Base-by-base conservation (phyloP, 176 grass and related monocot species). In the Metroxylon sagu region DNA sequence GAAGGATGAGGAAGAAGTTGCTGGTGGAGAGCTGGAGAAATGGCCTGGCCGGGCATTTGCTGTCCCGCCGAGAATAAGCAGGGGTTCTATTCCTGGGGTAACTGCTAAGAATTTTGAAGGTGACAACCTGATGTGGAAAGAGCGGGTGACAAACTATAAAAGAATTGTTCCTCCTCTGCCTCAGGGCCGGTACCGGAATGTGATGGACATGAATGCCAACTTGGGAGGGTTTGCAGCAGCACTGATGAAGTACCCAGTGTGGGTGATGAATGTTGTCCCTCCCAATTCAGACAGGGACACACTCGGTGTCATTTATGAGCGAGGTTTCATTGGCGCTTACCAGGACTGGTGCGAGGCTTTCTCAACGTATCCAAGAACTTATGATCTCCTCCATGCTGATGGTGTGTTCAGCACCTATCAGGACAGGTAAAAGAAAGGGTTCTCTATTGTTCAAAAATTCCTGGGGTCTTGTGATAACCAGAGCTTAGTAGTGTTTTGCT, bases 201-300 rank as follows among this genome's bases (percentile, higher is more conserved):
- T 52, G 62, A 65, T 65, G 62, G 62, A 65, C 48, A 65, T 65
- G 62, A 65, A 65, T 65, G 62, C 62, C 25, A 26, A 65, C 25
- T 27, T 65, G 14, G 62, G 62, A 27, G 62, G 62, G 8, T 65
- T 65, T 52, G 62, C 62, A 29, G 48, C 62, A n/a, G 21, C 27
- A 10, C 7, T 67, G 52, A 19, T 67, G 16, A 19, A 67, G 2
- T 25, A 54, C 31, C 65, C 65, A 0, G 3, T 67, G 4, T 67
- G 65, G 65, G 65, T 67, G 28, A 67, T 67, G 65, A 55, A 67
- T 16, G 52, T 35, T 0, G 65, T 67, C 10, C 65, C 65, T 39
- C 8, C 26, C 5, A 35, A 35, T 14, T 55, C 65, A 6, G 65
- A 67, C 29, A 4, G 26, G 5, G 51, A 67, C 51, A 67, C 65